Conservation (phyloP, 192 early-diverging fungal genomes). For the Linnemannia zychae region DNA sequence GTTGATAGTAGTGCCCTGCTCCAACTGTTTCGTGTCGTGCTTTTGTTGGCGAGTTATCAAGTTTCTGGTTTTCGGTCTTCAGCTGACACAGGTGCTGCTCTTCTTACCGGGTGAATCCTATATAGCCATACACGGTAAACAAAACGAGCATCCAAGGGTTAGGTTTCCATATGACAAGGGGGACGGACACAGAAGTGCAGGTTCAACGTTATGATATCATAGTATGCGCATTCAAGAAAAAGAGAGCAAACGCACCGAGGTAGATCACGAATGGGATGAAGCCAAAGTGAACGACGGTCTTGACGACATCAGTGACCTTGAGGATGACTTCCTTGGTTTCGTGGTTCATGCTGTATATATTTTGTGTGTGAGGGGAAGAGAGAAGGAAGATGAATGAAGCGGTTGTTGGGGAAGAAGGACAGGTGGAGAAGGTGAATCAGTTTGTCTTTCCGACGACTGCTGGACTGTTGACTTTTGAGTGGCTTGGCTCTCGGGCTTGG, state of each 20-base stretch:
- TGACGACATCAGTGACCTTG: conserved; percentile 66
- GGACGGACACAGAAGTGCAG: background rate
- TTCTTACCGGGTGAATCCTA: conserved; percentile 56
- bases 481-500: conserved; percentile 2
- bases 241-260: conserved; percentile 59
- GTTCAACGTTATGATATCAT: background rate
- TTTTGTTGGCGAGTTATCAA: background rate
- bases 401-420: no score
- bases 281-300: conserved; percentile 71
- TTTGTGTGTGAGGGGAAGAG: background rate
- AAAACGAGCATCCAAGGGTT: background rate
- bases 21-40: background rate
- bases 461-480: conserved; percentile 29
- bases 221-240: background rate
- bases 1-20: background rate
- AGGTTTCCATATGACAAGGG: background rate
- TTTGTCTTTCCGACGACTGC: conserved; percentile 8
- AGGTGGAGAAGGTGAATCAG: background rate
- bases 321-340: conserved; percentile 67
- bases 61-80: background rate
- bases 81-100: background rate
- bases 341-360: conserved; percentile 57
- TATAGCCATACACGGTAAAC: background rate
- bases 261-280: conserved; percentile 74
- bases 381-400: background rate